Percentiles rank a stretch among this genome's conserved stretches.
These are phyloP conservation scores for Dichomitus squalens DNA, from an alignment of 1,284 basidiomycete genomes.

Conservation along the genomic window DNA sequence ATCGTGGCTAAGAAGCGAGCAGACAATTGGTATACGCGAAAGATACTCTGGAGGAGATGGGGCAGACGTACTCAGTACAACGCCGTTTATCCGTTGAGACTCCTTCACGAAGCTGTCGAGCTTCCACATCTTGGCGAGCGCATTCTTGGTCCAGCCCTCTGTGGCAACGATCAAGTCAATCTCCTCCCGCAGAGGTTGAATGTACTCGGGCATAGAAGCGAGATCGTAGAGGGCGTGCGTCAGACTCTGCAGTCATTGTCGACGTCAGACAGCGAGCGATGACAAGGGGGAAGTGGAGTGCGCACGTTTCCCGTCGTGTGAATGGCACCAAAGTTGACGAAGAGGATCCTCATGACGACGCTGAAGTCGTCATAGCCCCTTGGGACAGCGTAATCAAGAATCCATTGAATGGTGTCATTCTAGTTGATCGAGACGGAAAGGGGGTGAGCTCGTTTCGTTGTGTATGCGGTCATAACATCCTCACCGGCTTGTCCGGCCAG, in stretches of 20 bases:
- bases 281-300: too few relatives aligned
- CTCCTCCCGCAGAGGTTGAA: slow-evolving; percentile 48
- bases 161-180: slow-evolving; percentile 37
- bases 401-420: slow-evolving; percentile 35
- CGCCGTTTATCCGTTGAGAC: slow-evolving; percentile 41
- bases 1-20: slow-evolving; percentile 30
- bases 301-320: slow-evolving; percentile 34
- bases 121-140: slow-evolving; percentile 46
- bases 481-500: slow-evolving; percentile 10
- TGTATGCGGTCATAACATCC: neutral
- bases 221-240: slow-evolving; percentile 43
- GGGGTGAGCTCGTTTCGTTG: too few relatives aligned
- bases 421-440: too few relatives aligned
- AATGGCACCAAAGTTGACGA: slow-evolving; percentile 35
- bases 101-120: slow-evolving; percentile 58
- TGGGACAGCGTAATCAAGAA: slow-evolving; percentile 27
- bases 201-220: slow-evolving; percentile 42
- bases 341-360: slow-evolving; percentile 28
- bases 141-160: slow-evolving; percentile 49
- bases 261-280: neutral
- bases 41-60: slow-evolving; percentile 34
- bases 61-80: slow-evolving; percentile 23
- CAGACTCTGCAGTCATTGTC: slow-evolving; percentile 32
- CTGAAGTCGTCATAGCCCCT: slow-evolving; percentile 16
- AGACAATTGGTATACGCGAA: neutral